Conservation (phyloP, 2,329 filamentous ascomycete species). For the Microascus cirrosus region DNA sequence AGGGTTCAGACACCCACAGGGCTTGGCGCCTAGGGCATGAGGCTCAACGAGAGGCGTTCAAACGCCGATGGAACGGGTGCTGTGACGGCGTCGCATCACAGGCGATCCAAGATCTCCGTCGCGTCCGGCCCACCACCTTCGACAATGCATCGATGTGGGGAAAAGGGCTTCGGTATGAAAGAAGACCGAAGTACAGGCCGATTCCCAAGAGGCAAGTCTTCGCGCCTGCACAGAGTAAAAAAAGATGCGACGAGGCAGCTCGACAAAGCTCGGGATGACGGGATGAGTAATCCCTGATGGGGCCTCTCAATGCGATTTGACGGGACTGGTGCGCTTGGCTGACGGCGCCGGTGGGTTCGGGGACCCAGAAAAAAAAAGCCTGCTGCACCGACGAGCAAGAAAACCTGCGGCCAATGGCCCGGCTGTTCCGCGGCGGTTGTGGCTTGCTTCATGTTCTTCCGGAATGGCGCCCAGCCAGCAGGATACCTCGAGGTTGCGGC, state of each 20-base stretch:
- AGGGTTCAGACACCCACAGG: too few relatives aligned
- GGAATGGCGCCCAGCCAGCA: too few relatives aligned
- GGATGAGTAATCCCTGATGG: background rate
- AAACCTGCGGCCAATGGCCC: background rate
- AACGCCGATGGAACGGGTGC: constrained; percentile 5
- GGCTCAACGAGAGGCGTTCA: background rate
- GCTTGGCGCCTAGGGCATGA: too few relatives aligned
- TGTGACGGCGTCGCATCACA: background rate
- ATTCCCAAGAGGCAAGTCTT: too few relatives aligned
- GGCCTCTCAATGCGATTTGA: background rate
- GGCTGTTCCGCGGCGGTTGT: too few relatives aligned
- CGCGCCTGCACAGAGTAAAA: too few relatives aligned
- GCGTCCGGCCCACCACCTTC: background rate
- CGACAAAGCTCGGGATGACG: background rate
- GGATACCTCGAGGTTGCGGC: too few relatives aligned
- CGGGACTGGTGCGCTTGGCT: background rate
- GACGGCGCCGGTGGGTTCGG: background rate
- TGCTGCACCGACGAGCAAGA: background rate
- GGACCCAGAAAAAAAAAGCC: background rate
- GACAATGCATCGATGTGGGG: background rate
- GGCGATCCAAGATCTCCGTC: background rate
- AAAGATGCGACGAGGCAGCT: background rate
- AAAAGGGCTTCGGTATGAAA: too few relatives aligned
- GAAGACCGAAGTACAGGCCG: too few relatives aligned
- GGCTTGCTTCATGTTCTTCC: too few relatives aligned